phyloP scores from a whole-genome alignment of 257 asterid genomes.

The Parsonsia alboflavescens region DNA sequence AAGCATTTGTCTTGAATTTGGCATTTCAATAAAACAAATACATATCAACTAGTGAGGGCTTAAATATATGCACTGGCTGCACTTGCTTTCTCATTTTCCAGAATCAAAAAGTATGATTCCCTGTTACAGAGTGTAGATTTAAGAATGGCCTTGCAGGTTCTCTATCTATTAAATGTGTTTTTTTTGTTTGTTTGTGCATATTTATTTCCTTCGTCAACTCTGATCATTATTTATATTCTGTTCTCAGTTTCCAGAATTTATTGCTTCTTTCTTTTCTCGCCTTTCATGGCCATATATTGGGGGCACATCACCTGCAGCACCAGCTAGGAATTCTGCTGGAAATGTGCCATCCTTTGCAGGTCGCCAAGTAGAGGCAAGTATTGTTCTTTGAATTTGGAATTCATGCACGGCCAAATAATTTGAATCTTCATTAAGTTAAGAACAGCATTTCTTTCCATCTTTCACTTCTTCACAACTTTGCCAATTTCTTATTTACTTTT shows the following conservation, averaged over 20 bases:
- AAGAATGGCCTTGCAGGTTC: neutral
- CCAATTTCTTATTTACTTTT: neutral
- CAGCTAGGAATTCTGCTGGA: slow-evolving; percentile 62
- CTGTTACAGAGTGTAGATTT: neutral
- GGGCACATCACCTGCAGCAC: slow-evolving; percentile 47
- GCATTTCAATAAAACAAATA: neutral
- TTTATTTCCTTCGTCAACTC: neutral
- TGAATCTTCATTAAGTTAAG: neutral
- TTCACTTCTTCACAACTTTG: neutral
- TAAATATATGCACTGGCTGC: neutral
- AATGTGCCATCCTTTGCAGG: slow-evolving; percentile 45
- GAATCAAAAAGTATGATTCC: neutral
- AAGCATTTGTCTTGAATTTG: neutral
- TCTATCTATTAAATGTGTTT: slow-evolving; percentile 1
- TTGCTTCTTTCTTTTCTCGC: slow-evolving; percentile 74
- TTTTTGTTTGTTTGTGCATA: slow-evolving; percentile 19
- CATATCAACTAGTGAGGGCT: neutral
- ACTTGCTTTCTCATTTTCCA: neutral
- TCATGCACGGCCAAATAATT: neutral
- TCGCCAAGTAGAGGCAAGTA: slow-evolving; percentile 57
- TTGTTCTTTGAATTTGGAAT: slow-evolving; percentile 2
- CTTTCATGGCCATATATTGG: slow-evolving; percentile 68
- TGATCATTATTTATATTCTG: neutral
- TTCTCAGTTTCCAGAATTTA: slow-evolving; percentile 74
- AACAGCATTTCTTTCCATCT: neutral